A percentile compares a stretch with the other conserved stretches of the same genome.
Conservation (phyloP, 2,329 filamentous ascomycete species). For the Penicillium sp. region DNA sequence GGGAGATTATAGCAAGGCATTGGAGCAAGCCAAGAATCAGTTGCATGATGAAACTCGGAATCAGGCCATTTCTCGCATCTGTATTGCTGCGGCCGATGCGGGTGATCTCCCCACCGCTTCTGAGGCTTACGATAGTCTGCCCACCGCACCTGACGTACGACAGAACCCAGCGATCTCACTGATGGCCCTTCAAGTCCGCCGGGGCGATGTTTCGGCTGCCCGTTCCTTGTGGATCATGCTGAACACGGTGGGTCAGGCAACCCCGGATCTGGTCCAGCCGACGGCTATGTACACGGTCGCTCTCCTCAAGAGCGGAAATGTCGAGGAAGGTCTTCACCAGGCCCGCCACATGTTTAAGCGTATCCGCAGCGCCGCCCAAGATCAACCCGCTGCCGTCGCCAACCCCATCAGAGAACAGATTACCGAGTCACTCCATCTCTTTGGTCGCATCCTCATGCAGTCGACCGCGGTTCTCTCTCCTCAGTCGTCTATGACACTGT, state of each 20-base stretch:
- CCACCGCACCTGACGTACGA: conserved; percentile 45
- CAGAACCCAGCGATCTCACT: conserved; percentile 63
- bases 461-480: conserved; percentile 45
- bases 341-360: conserved; percentile 79
- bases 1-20: conserved; percentile 63
- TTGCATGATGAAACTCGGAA: conserved; percentile 52
- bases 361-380: conserved; percentile 52
- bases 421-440: conserved; percentile 71
- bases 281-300: conserved; percentile 84
- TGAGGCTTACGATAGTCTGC: conserved; percentile 55
- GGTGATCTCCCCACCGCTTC: conserved; percentile 61
- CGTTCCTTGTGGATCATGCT: conserved; percentile 73
- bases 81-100: conserved; percentile 68
- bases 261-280: conserved; percentile 67
- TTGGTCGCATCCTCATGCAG: conserved; percentile 51
- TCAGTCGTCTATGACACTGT: conserved; percentile 49
- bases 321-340: conserved; percentile 69
- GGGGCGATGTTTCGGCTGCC: conserved; percentile 67
- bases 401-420: conserved; percentile 59
- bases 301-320: conserved; percentile 73
- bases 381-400: conserved; percentile 44
- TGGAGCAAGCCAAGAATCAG: conserved; percentile 58
- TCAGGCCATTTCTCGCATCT: conserved; percentile 62
- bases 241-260: conserved; percentile 49
- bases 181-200: conserved; percentile 75